Conservation (phyloP, 805 yeast genomes). For the Candida boidinii region DNA sequence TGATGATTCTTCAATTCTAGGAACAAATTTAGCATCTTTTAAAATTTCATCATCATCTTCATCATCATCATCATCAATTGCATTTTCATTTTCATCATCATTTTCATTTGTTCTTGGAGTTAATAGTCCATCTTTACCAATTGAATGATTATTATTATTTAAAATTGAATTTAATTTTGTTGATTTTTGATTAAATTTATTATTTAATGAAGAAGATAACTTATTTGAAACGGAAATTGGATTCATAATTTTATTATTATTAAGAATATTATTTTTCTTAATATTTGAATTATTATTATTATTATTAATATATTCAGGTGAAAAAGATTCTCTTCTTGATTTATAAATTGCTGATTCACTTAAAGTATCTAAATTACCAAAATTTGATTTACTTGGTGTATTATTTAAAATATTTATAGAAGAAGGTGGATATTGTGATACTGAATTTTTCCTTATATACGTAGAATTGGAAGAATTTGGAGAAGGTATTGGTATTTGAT, state of each 20-base stretch:
- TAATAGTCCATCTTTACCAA: too few species aligned
- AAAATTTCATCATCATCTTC: conserved; percentile 1
- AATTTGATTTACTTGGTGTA: conserved; percentile 7
- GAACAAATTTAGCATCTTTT: neutral
- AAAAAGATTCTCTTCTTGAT: neutral
- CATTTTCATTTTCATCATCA: neutral
- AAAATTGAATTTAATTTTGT: too few species aligned
- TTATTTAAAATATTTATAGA: conserved; percentile 7
- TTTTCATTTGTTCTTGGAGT: too few species aligned
- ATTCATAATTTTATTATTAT: too few species aligned
- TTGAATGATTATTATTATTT: too few species aligned
- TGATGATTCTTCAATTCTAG: neutral
- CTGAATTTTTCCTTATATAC: conserved; percentile 29
- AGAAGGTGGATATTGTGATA: conserved; percentile 38
- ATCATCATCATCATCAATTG: neutral
- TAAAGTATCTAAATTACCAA: neutral
- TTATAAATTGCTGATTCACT: conserved; percentile 1
- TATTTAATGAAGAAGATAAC: too few species aligned
- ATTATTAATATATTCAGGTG: too few species aligned
- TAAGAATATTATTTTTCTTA: too few species aligned
- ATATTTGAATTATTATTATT: too few species aligned
- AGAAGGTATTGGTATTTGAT: conserved; percentile 8
- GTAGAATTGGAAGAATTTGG: conserved; percentile 7
- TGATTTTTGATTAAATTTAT: too few species aligned
- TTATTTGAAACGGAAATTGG: too few species aligned